Conservation (phyloP, 176 grass and related monocot genomes). For the Canna indica region DNA sequence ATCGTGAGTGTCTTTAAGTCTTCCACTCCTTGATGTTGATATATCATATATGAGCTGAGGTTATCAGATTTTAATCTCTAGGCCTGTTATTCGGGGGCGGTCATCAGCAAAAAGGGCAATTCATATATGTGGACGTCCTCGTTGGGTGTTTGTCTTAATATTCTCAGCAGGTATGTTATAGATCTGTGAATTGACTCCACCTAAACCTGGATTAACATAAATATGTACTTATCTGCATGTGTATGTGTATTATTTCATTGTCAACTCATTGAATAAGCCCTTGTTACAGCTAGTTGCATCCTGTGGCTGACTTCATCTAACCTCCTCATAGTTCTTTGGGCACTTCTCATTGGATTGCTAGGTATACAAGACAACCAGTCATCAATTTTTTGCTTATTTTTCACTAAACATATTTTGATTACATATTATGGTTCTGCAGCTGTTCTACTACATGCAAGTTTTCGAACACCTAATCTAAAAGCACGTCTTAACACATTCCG, state of each 20-base stretch:
- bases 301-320: slow-evolving; percentile 90
- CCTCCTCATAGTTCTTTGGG: slow-evolving; percentile 83
- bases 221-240: too few relatives aligned
- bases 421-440: slow-evolving; percentile 34
- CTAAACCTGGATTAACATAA: neutral
- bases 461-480: slow-evolving; percentile 95
- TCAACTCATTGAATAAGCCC: neutral
- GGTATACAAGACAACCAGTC: slow-evolving; percentile 29
- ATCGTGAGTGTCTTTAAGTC: slow-evolving; percentile 36
- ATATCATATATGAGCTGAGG: neutral
- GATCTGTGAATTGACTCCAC: neutral
- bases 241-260: neutral
- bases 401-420: neutral
- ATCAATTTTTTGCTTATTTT: neutral
- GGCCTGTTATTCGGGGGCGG: slow-evolving; percentile 83
- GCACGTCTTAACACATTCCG: slow-evolving; percentile 95
- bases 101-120: slow-evolving; percentile 83
- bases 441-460: slow-evolving; percentile 82
- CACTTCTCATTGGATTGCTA: slow-evolving; percentile 72
- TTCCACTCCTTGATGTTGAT: neutral
- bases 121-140: slow-evolving; percentile 93
- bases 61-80: neutral
- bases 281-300: slow-evolving; percentile 70
- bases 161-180: slow-evolving; percentile 63
- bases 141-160: slow-evolving; percentile 78